These are phyloP conservation scores for Trichodelitschia bisporula DNA, from an alignment of 495 filamentous ascomycete species.

Conservation along the genomic window DNA sequence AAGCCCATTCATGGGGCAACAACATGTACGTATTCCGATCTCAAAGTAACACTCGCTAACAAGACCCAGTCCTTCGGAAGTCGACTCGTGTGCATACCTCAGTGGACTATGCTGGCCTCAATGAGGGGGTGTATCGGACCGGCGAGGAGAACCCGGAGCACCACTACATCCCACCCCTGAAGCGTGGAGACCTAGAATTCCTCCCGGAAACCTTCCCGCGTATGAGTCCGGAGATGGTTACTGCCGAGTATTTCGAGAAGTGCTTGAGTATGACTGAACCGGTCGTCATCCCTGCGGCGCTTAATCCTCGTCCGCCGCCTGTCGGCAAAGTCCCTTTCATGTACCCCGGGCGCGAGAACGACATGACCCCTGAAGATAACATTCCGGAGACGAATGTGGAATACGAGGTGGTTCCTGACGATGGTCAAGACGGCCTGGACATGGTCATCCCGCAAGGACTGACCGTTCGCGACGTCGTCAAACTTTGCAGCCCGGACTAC, in stretches of 20 bases:
- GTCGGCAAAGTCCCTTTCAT: background rate
- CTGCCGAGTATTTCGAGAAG: constrained; percentile 39
- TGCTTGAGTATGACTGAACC: constrained; percentile 44
- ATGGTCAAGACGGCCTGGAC: constrained; percentile 41
- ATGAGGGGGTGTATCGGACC: constrained; percentile 39
- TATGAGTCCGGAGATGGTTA: constrained; percentile 42
- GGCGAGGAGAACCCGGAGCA: constrained; percentile 45
- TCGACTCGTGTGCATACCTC: constrained; percentile 37
- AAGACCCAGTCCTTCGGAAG: constrained; percentile 16
- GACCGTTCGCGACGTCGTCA: constrained; percentile 38
- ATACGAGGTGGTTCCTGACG: constrained; percentile 24
- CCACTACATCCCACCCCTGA: constrained; percentile 48
- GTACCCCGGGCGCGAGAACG: constrained; percentile 5
- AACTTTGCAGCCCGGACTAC: constrained; percentile 40
- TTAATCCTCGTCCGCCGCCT: constrained; percentile 28
- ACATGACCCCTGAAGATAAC: background rate
- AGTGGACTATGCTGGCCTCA: constrained; percentile 53
- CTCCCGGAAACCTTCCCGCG: constrained; percentile 38
- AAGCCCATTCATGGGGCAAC: constrained; percentile 35
- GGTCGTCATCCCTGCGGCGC: constrained; percentile 40
- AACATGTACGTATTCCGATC: constrained; percentile 29
- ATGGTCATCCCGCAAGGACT: constrained; percentile 50
- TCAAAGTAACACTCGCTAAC: background rate
- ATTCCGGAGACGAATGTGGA: constrained; percentile 3
- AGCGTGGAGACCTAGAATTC: constrained; percentile 38